Base-by-base conservation (phyloP, 179 eudicot species). In the Camellia oleifera region DNA sequence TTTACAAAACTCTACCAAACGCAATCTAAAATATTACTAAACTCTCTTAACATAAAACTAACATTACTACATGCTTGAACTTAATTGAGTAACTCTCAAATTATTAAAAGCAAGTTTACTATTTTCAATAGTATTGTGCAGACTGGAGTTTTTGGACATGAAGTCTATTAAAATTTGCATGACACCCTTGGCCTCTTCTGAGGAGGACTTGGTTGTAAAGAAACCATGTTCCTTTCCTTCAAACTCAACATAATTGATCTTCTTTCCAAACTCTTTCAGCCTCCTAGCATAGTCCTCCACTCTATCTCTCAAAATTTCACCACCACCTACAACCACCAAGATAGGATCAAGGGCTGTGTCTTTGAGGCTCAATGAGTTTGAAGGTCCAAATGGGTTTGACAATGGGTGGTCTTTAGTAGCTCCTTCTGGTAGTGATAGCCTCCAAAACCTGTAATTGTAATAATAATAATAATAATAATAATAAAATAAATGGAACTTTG, bases 141-240 rank as follows among this genome's bases (percentile, higher is more conserved):
- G 40, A 32, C 40, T 32, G 40, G 84, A 87, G 67, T 86, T 80
- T 2, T 80, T 53, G 0, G 69, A 50, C 7, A 89, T 85, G 80
- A 89, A 89, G 12, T 53, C 52, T 81, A 83, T 78, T 81, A 89
- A 78, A 50, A 81, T 15, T 9, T 61, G 40, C 79, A 89, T 80
- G 65, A 89, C 26, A 62, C 81, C 75, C 23, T 79, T 79, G 1
- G 90, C 64, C 17, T 82, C 74, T 67, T 79, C 48, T 0, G 88
- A 83, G 82, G 83, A 62, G 9, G 89, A 90, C 44, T 85, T 7
- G 46, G 79, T 76, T 32, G 86, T 82, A 80, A 83, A 86, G 79
- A 89, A 89, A 14, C 92, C 90, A 79, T 89, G 92, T 56, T 89
- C 86, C 65, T 88, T 79, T 48, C 88, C 88, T 77, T 80, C 86